Evolutionary conservation across 441 rosid species (phyloP), one percentile per base, ranked within the genome.

Genomic region (Syzygium syzygioides): DNA sequence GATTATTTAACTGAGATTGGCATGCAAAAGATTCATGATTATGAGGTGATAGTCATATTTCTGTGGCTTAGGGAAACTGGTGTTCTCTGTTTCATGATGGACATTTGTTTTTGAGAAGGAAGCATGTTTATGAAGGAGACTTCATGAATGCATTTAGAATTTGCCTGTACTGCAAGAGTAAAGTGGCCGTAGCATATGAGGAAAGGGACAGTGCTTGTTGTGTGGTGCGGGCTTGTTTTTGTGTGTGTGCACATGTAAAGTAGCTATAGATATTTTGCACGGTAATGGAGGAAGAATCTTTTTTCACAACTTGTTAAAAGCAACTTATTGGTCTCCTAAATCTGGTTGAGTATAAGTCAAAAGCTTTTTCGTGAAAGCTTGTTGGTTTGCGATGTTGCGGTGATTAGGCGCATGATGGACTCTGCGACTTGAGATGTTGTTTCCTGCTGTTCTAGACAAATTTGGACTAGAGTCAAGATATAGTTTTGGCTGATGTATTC

Each of bases 1-100:
- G 99, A 97, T 91, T 97, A 97, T 93, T 93, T 97, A 88, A 92
- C 94, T 60, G 93, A 88, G 85, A 94, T 97, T 80, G 99, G 98
- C 91, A 97, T 97, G 99, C 92, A 94, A 62, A 95, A 91, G 89
- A 93, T 97, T 91, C 97, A 97, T 89, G 96, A 94, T 9, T 96
- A 97, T 85, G 99, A 97, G 97, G 99, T 94, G 84, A 90, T 89
- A 85, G 41, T 62, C 34, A 37, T 52, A 20, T 76, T 76, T 23
- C 52, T 23, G n/a, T 23, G 83, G 83, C n/a, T 37, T 25, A 23
- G 83, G 52, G 41, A 76, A 41, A 37, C 52, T 41, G 83, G 28
- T 76, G 68, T 76, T 37, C 83, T 76, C n/a, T 41, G 53, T 76
- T 41, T 76, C 83, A 76, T 13, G n/a, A 3, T 41, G 53, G 18